Base-by-base conservation (phyloP, 306 rosid genomes). In the Hippophae tibetana region DNA sequence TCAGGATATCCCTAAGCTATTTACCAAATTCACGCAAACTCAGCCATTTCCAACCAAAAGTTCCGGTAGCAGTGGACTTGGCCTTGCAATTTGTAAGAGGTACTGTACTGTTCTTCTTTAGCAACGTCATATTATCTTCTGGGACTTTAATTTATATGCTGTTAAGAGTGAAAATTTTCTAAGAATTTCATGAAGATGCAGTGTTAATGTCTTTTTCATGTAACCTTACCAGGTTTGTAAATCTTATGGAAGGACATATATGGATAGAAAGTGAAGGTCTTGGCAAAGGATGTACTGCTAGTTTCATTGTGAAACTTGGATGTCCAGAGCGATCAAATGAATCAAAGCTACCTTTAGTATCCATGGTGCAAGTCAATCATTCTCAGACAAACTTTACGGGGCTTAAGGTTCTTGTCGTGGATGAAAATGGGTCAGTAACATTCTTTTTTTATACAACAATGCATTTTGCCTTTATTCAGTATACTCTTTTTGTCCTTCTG, bases 181-280 rank as follows among this genome's bases (percentile, higher is more conserved):
- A 13, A 43, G 42, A 14, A 52, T 45, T 25, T 44, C 38, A 61
- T 56, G 44, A 23, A 18, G 46, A 43, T 45, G 69, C 64, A 51
- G 62, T 31, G 48, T 14, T 54, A 60, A 54, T 62, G 68, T 12
- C 41, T 40, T 0, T 65, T 61, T 56, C 43, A 3, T 23, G 58
- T 59, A 49, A 58, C 75, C 66, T 79, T 73, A 73, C 70, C 84
- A 92, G 99, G 82, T 92, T 92, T 77, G 96, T 92, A 58, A 83
- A 80, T 74, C 96, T 88, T 64, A 92, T 92, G 99, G 97, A 86
- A 57, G 99, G 99, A 65, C 81, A 83, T 65, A 88, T 92, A 62
- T 92, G 93, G 94, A 77, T 92, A 68, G 99, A 92, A 79, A 92
- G 99, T 25, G 96, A 92, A 74, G 99, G 99, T 52, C 71, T 78